Percentiles rank a stretch among this genome's conserved stretches.
Evolutionary conservation across 352 stramenopile genomes (phyloP).

Genomic region (Phytopythium delawarense): DNA sequence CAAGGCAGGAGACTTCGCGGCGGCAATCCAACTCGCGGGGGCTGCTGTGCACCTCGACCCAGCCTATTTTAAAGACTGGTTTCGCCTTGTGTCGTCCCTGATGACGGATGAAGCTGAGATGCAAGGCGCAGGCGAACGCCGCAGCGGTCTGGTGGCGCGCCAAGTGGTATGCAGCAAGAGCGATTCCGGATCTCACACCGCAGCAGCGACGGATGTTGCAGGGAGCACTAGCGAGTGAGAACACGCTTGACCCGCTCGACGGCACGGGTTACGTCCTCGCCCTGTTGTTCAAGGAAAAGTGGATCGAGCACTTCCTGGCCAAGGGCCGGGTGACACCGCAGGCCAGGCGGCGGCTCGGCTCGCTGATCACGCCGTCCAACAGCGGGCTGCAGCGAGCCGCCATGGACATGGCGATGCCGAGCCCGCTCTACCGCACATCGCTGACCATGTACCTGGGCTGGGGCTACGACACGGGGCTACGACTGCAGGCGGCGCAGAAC

Average conservation of each 20-base stretch:
- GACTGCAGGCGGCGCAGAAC: constrained; percentile 11
- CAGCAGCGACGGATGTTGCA: not conserved
- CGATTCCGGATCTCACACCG: not conserved
- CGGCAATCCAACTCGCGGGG: constrained; percentile 16
- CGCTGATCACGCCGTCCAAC: constrained; percentile 8
- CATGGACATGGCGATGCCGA: constrained; percentile 8
- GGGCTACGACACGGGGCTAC: constrained; percentile 16
- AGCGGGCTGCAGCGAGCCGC: constrained; percentile 13
- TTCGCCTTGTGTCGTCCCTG: constrained; percentile 14
- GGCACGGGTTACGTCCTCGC: constrained; percentile 13
- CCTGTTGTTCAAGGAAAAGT: constrained; percentile 9
- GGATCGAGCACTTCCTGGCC: constrained; percentile 17
- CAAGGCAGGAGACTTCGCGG: constrained; percentile 12
- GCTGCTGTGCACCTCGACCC: constrained; percentile 14
- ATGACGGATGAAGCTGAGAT: not conserved
- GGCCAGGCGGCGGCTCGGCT: constrained; percentile 3
- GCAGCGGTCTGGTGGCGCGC: not conserved
- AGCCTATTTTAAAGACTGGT: constrained; percentile 18
- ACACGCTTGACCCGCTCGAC: constrained; percentile 11
- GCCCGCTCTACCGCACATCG: constrained; percentile 13
- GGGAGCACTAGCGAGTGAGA: too few species aligned
- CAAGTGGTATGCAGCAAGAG: not conserved
- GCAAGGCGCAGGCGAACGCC: not conserved
- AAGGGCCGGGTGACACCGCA: constrained; percentile 6
- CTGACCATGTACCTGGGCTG: constrained; percentile 17